phyloP scores from a whole-genome alignment of 1,284 basidiomycete species.

The Phellinidium pouzarii region DNA sequence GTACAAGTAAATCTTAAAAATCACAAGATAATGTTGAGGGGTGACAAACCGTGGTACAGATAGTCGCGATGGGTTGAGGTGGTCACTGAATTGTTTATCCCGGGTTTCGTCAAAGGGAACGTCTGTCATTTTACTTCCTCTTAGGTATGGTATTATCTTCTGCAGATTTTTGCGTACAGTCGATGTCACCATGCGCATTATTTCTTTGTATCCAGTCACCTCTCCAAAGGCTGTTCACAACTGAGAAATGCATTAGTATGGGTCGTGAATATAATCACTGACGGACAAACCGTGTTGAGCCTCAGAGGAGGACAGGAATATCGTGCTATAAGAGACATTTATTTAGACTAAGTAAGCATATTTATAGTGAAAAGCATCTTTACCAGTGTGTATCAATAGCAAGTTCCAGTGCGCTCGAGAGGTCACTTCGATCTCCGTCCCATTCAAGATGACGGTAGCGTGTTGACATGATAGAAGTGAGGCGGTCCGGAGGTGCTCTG shows the following conservation, averaged over 20 bases:
- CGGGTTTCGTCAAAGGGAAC: constrained; percentile 48
- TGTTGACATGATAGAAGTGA: constrained; percentile 68
- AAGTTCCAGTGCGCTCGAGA: constrained; percentile 71
- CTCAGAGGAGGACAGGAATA: constrained; percentile 85
- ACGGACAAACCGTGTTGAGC: constrained; percentile 66
- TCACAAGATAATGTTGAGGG: constrained; percentile 9
- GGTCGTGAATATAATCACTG: background rate
- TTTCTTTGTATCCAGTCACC: constrained; percentile 79
- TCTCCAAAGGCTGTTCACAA: constrained; percentile 69
- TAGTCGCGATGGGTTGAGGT: constrained; percentile 73
- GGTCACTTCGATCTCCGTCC: constrained; percentile 73
- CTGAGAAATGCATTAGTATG: constrained; percentile 29
- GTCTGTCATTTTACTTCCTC: constrained; percentile 35
- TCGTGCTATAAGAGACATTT: constrained; percentile 40
- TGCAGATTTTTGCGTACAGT: constrained; percentile 42
- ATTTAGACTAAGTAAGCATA: constrained; percentile 15
- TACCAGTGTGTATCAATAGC: constrained; percentile 84
- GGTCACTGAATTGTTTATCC: constrained; percentile 56
- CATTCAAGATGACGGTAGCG: constrained; percentile 67
- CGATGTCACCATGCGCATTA: constrained; percentile 61
- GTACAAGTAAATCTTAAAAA: background rate
- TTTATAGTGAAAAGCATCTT: constrained; percentile 18
- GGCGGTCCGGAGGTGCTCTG: constrained; percentile 50
- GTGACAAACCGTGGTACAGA: constrained; percentile 69
- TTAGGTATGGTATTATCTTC: background rate